Evolutionary conservation across 2,329 filamentous ascomycete species (phyloP).

Genomic region (Colletotrichum agaves): DNA sequence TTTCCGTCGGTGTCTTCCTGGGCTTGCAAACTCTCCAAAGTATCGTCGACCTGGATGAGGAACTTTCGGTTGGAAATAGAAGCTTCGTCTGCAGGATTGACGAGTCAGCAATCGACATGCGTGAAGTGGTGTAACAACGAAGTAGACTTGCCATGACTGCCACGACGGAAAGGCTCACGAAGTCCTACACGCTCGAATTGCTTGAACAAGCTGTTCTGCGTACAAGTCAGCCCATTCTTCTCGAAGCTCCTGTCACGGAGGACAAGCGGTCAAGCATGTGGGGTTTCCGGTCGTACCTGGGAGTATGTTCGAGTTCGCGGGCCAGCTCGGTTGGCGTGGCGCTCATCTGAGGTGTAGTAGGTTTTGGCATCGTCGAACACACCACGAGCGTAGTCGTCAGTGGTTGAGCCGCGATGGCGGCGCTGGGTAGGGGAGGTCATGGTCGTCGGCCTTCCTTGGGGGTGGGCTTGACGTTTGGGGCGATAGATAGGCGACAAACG

Average conservation of each 20-base stretch:
- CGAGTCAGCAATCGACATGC: constrained; percentile 1
- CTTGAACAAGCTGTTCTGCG: constrained; percentile 63
- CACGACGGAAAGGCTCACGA: constrained; percentile 66
- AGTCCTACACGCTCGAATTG: constrained; percentile 64
- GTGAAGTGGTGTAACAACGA: neutral
- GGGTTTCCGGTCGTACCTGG: constrained; percentile 52
- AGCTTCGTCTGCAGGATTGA: constrained; percentile 72
- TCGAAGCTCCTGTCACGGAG: neutral
- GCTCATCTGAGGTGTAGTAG: constrained; percentile 67
- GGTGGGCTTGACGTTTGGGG: constrained; percentile 6
- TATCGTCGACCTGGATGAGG: constrained; percentile 86
- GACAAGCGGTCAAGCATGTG: constrained; percentile 15
- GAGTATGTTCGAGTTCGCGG: constrained; percentile 67
- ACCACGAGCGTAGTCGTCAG: constrained; percentile 51
- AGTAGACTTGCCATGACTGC: constrained; percentile 64
- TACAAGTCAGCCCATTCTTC: constrained; percentile 16
- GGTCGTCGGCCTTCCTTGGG: constrained; percentile 8
- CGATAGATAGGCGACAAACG: constrained; percentile 3
- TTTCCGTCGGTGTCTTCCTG: constrained; percentile 95
- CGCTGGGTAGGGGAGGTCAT: constrained; percentile 38
- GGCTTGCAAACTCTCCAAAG: constrained; percentile 79
- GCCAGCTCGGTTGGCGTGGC: constrained; percentile 60
- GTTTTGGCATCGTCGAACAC: constrained; percentile 68
- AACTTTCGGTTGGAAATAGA: constrained; percentile 77
- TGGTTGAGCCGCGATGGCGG: constrained; percentile 51